Base-by-base conservation (phyloP, 176 grass and related monocot species). In the Musa beccarii region DNA sequence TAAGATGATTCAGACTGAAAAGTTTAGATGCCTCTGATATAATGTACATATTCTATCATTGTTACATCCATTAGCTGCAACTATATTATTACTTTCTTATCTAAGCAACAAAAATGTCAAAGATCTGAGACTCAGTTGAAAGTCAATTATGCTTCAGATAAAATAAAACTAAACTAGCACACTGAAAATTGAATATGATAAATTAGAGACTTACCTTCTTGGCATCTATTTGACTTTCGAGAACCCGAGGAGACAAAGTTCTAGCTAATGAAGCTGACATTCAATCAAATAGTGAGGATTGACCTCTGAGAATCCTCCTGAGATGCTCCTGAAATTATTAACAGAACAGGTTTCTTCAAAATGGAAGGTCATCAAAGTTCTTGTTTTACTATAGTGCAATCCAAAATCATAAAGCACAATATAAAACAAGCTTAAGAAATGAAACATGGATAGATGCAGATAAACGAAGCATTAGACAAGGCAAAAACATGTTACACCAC, bases 261-360 rank as follows among this genome's bases (percentile, higher is more conserved):
- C 95, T 82, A 51, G 95, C 95, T 52, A 94, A 83, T 66, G 91
- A 99, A 84, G 86, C 87, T 78, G 91, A 95, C 74, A 87, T 85
- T 74, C 96, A 99, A 83, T 99, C 91, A 88, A 99, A 99, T 54
- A 99, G 84, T 75, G 96, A 99, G 71, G 92, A 89, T 71, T 95
- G 96, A 1, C 96, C 91, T 85, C 89, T 92, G 74, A 99, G 87
- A 87, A 99, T 99, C 83, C 96, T 94, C 80, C 96, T 89, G 71
- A 99, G 83, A 81, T 95, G 96, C 82, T 95, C 91, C 96, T 99
- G 84, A 20, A 82, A 65, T 43, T 80, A 79, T 23, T 63, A 69
- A 75, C 17, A 86, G 19, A n/a, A n/a, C 59, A 21, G 82, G 72
- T 68, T 64, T 26, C 15, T 57, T 23, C 53, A 26, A 23, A 76